Percentiles rank a stretch among this genome's conserved stretches.
phyloP scores from a whole-genome alignment of 1,284 basidiomycete species.

The Boletus hoseneyae region DNA sequence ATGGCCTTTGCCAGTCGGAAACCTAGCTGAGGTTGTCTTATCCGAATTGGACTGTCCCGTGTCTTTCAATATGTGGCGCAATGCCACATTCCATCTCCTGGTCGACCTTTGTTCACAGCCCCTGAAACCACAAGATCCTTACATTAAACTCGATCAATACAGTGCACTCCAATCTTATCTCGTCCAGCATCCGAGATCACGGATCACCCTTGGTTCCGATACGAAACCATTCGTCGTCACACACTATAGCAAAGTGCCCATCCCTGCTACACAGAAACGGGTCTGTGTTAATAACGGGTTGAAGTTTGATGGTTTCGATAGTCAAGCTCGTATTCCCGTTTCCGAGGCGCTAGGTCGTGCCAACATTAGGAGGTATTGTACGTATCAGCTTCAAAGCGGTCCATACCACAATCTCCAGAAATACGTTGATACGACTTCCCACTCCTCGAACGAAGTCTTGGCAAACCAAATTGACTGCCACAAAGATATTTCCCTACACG shows the following conservation, averaged over 20 bases:
- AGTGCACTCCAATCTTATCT: conserved; percentile 8
- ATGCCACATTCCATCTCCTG: conserved; percentile 38
- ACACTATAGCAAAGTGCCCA: conserved; percentile 33
- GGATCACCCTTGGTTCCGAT: conserved; percentile 39
- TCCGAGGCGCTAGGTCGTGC: conserved; percentile 10
- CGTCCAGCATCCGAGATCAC: conserved; percentile 16
- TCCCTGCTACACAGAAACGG: conserved; percentile 26
- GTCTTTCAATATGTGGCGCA: conserved; percentile 43
- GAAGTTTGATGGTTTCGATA: conserved; percentile 23
- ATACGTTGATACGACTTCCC: conserved; percentile 35
- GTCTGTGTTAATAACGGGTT: conserved; percentile 39
- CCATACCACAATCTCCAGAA: conserved; percentile 38
- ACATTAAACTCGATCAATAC: conserved; percentile 17
- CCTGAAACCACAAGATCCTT: neutral
- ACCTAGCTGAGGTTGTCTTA: conserved; percentile 31
- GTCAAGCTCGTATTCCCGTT: conserved; percentile 12
- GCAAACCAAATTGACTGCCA: conserved; percentile 41
- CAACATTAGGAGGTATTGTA: conserved; percentile 28
- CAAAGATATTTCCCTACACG: conserved; percentile 38
- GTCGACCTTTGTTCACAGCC: conserved; percentile 29
- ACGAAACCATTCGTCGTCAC: conserved; percentile 39
- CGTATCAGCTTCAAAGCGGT: conserved; percentile 28
- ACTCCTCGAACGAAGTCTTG: conserved; percentile 43
- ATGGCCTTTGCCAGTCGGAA: conserved; percentile 44
- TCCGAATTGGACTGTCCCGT: conserved; percentile 46